Evolutionary conservation across 495 filamentous ascomycete genomes (phyloP).

Genomic region (Penicillium atrosanguineum): DNA sequence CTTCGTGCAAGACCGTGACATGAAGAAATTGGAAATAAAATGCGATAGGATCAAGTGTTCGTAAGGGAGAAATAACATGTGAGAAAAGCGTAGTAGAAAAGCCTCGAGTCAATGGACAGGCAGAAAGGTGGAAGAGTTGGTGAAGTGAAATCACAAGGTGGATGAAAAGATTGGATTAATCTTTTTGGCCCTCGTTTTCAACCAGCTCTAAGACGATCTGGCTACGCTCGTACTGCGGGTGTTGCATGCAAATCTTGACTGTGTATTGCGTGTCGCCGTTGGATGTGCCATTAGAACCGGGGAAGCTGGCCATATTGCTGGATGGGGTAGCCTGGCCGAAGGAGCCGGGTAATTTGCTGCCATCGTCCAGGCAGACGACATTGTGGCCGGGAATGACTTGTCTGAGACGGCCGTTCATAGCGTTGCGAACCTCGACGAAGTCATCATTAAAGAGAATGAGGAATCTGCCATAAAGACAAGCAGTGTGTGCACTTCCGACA

Average conservation of each 20-base stretch:
- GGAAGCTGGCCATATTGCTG: constrained; percentile 25
- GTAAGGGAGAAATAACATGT: neutral
- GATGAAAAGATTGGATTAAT: constrained; percentile 32
- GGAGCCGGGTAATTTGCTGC: constrained; percentile 49
- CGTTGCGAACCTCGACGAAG: constrained; percentile 95
- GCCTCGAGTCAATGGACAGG: neutral
- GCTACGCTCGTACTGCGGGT: constrained; percentile 75
- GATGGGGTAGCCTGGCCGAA: constrained; percentile 31
- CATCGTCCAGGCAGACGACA: constrained; percentile 86
- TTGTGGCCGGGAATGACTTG: constrained; percentile 93
- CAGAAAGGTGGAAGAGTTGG: neutral
- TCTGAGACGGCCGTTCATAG: constrained; percentile 87
- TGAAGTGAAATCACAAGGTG: neutral
- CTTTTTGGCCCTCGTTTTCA: constrained; percentile 89
- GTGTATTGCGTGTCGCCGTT: constrained; percentile 45
- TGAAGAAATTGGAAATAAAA: neutral
- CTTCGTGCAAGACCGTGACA: neutral
- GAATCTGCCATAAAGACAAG: constrained; percentile 73
- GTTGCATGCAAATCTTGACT: constrained; percentile 93
- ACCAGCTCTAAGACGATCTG: constrained; percentile 91
- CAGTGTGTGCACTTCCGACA: constrained; percentile 82
- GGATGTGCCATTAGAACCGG: constrained; percentile 28
- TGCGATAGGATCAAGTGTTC: neutral
- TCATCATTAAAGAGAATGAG: constrained; percentile 83
- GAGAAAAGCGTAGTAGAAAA: neutral